phyloP scores from a whole-genome alignment of 2,329 filamentous ascomycete genomes.

The Aspergillus costaricaensis region DNA sequence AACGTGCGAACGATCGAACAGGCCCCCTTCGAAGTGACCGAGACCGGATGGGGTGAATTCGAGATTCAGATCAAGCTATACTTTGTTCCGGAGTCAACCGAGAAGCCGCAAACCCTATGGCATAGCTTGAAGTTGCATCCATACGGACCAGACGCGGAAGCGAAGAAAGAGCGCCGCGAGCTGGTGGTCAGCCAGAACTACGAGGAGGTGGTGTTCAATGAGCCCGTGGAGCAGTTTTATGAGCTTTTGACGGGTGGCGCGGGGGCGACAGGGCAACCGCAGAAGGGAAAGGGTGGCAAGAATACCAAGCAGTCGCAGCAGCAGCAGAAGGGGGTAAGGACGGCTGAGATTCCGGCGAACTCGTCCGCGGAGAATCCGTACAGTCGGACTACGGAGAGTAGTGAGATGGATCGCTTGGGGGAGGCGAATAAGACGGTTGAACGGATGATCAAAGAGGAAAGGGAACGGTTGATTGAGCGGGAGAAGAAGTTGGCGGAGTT shows the following conservation, averaged over 20 bases:
- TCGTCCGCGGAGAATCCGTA: slow-evolving; percentile 71
- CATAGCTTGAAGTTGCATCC: slow-evolving; percentile 90
- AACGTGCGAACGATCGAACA: slow-evolving; percentile 81
- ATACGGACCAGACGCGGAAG: slow-evolving; percentile 77
- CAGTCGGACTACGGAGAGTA: slow-evolving; percentile 69
- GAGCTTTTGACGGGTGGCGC: slow-evolving; percentile 78
- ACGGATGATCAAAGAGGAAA: slow-evolving; percentile 65
- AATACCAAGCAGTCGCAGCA: slow-evolving; percentile 49
- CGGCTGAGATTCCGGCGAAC: slow-evolving; percentile 71
- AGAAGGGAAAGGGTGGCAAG: slow-evolving; percentile 61
- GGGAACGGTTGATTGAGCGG: slow-evolving; percentile 60
- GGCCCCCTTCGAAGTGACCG: slow-evolving; percentile 78
- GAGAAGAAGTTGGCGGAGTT: slow-evolving; percentile 61
- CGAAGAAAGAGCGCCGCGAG: slow-evolving; percentile 64
- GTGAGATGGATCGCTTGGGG: slow-evolving; percentile 65
- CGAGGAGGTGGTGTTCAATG: slow-evolving; percentile 96
- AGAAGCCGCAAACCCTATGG: slow-evolving; percentile 95
- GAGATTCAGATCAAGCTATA: slow-evolving; percentile 94
- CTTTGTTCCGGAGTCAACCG: slow-evolving; percentile 81
- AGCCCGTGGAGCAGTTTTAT: slow-evolving; percentile 90
- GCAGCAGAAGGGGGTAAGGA: slow-evolving; percentile 59
- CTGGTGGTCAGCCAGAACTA: slow-evolving; percentile 78
- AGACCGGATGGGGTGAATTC: slow-evolving; percentile 98
- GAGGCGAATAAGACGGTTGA: slow-evolving; percentile 62
- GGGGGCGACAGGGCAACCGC: slow-evolving; percentile 42